Evolutionary conservation across 139 green algal species (phyloP).

Genomic region (Coccomyxa sp.): DNA sequence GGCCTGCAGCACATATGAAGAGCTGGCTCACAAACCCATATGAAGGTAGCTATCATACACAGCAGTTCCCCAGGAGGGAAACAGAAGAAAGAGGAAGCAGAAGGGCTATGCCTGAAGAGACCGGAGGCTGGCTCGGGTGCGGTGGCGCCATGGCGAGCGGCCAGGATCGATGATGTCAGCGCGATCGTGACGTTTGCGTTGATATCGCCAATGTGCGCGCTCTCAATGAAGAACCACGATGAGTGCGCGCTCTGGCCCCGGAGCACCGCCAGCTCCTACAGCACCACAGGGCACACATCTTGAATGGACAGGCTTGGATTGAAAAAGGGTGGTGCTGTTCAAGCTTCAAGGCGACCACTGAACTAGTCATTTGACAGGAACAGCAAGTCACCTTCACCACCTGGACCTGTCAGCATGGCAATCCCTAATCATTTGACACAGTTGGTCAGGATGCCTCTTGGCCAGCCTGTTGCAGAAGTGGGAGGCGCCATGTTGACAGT

Average conservation of each 20-base stretch:
- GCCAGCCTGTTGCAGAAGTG: no score
- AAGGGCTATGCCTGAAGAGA: background rate
- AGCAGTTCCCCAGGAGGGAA: background rate
- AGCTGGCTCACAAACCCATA: no score
- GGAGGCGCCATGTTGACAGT: no score
- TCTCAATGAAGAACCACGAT: conserved; percentile 68
- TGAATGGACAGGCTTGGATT: background rate
- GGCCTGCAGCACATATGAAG: no score
- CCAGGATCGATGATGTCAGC: conserved; percentile 58
- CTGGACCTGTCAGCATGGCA: background rate
- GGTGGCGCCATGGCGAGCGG: background rate
- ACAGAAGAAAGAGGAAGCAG: no score
- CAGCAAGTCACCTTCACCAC: no score
- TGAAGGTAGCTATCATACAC: no score
- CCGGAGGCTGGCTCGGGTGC: background rate
- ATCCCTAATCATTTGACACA: background rate
- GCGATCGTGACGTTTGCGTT: conserved; percentile 74
- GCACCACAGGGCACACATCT: no score
- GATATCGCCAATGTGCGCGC: conserved; percentile 52
- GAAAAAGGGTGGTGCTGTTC: background rate
- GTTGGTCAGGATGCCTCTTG: background rate
- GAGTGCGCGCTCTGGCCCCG: conserved; percentile 64
- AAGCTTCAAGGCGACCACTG: background rate
- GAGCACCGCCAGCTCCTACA: conserved; percentile 43
- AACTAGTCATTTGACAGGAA: conserved; percentile 11